These are phyloP conservation scores for Lunularia cruciata DNA, from an alignment of 225 moss, liverwort and hornwort genomes.

Conservation along the genomic window DNA sequence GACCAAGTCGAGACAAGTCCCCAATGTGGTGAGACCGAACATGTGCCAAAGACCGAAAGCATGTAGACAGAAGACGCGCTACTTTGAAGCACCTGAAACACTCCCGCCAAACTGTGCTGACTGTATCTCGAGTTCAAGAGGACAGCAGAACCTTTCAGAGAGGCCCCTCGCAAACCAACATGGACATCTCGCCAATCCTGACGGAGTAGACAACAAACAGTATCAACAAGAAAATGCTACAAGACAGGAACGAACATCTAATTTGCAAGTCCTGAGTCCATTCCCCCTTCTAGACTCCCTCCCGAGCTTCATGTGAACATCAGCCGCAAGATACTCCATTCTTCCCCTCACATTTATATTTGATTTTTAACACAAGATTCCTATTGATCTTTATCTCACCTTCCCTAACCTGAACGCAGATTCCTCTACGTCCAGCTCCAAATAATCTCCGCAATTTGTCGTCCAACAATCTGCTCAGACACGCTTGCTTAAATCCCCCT, in stretches of 20 bases:
- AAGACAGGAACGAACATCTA: not conserved
- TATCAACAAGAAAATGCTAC: no score
- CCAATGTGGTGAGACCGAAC: no score
- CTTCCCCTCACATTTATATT: no score
- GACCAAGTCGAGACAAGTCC: no score
- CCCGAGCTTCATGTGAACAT: not conserved
- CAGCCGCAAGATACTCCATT: not conserved
- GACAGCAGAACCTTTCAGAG: not conserved
- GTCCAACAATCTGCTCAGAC: no score
- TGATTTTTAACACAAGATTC: no score
- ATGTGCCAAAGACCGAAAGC: no score
- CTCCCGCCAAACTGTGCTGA: not conserved
- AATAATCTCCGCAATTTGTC: no score
- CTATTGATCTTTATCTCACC: not conserved
- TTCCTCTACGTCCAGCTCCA: constrained; percentile 1
- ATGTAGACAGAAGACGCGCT: not conserved
- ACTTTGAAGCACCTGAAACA: not conserved
- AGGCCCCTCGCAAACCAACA: no score
- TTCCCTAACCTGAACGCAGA: not conserved
- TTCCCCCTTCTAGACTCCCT: not conserved
- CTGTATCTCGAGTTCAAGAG: not conserved
- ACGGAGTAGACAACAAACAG: not conserved
- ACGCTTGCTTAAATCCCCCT: no score
- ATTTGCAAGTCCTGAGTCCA: not conserved
- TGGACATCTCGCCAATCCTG: not conserved